Base-by-base conservation (phyloP, 192 early-diverging fungal genomes). In the Polychytrium aggregatum region DNA sequence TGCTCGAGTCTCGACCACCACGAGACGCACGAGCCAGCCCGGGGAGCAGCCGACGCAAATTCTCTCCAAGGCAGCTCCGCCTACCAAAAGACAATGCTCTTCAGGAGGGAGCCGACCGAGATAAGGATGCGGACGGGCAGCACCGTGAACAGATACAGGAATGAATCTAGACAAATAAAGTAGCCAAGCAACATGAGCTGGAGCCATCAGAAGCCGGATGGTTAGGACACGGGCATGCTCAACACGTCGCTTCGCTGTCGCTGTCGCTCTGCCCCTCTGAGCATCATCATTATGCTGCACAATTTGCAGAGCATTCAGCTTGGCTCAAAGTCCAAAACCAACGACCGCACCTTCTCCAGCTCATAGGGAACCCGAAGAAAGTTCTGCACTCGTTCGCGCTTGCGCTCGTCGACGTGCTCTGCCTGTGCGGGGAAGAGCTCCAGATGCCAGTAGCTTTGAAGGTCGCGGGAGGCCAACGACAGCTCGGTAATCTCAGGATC, bases 141-240 rank as follows among this genome's bases (percentile, higher is more conserved):
- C 39, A 97, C 90, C 0, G 96, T 93, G 56, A 97, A 92, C 1
- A 86, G 85, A 52, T 93, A 88, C 4, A 99, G 62, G 50, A 99
- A 91, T 13, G 94, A 88, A 57, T 99, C 96, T 29, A 96, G 63
- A 49, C 91, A 95, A 7, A 97, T 83, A 25, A 89, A 63, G 30
- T 82, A 83, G 14, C 96, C 96, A 71, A 97, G 87, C 22, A 77
- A 70, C 72, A 97, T 70, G 49, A 97, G 76, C 83, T 86, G 37
- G 21, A 7, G 50, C 13, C 33, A 79, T 37, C 17, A 59, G 16
- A 86, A 40, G n/a, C 30, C 11, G 4, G 28, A 16, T 59, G 29
- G 13, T 57, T 44, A 17, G 14, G 10, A 41, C 3, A 21, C 25
- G n/a, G 33, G 13, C 6, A 48, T 57, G 26, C 26, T 29, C 21